Conservation (phyloP, 2,329 filamentous ascomycete genomes). For the Fonsecaea pedrosoi region DNA sequence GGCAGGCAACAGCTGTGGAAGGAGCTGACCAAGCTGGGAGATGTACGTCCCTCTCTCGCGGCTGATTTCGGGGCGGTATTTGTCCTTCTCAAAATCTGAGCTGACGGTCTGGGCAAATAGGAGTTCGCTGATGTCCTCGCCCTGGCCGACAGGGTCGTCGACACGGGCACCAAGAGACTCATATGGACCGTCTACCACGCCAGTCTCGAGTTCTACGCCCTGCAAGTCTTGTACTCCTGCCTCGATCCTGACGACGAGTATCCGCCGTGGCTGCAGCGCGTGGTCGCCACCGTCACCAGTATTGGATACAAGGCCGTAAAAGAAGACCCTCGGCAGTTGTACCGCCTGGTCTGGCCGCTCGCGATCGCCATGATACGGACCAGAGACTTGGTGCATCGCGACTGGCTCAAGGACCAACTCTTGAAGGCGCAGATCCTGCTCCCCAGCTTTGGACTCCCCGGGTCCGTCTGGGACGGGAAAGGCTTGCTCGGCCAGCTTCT, state of each 20-base stretch:
- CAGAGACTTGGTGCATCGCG: conserved; percentile 41
- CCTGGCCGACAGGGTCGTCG: conserved; percentile 44
- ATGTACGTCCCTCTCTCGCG: conserved; percentile 34
- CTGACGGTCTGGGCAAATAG: conserved; percentile 33
- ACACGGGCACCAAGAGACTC: conserved; percentile 44
- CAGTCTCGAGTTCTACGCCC: conserved; percentile 45
- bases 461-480: conserved; percentile 10
- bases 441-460: conserved; percentile 14
- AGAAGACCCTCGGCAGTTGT: conserved; percentile 44
- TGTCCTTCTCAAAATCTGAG: not conserved
- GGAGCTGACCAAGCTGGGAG: conserved; percentile 41
- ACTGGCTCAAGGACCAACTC: conserved; percentile 45
- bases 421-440: conserved; percentile 19
- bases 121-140: conserved; percentile 48
- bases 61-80: not conserved
- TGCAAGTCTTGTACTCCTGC: conserved; percentile 45
- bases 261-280: conserved; percentile 42
- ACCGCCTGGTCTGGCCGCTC: conserved; percentile 46
- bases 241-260: conserved; percentile 38
- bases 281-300: conserved; percentile 43
- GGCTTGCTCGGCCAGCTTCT: conserved; percentile 21
- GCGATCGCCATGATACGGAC: conserved; percentile 47
- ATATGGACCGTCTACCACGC: conserved; percentile 48
- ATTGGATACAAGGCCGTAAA: conserved; percentile 45
- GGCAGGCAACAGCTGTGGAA: conserved; percentile 36